Evolutionary conservation across 768 basidiomycete genomes (phyloP), one percentile per base, ranked within the genome.

Genomic region (Lactifluus subvellereus): DNA sequence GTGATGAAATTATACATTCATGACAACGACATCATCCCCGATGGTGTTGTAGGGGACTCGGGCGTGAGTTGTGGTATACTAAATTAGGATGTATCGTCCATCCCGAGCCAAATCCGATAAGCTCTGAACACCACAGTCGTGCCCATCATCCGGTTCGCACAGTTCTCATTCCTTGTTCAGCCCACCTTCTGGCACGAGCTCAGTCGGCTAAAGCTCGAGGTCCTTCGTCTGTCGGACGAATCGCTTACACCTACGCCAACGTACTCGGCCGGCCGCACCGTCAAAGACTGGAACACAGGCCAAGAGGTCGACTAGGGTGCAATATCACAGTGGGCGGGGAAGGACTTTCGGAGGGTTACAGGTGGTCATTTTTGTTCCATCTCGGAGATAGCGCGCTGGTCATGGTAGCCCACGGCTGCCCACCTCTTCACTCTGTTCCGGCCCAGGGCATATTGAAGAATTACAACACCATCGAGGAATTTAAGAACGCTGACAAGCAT

Each of bases 381-480:
- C 27, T 48, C 22, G 3, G 38, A 40, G 38, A 38, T 49, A 42
- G 59, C 18, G 6, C 16, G 14, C 35, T 49, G 61, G 53, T 56
- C 20, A 20, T 47, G 38, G 27, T 22, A 86, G 84, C 54, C 61
- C 74, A 14, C 72, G 38, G 27, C 20, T 86, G 84, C 54, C 61
- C 74, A 14, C 72, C 82, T 1, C 69, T 80, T 7, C 77, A 84
- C 64, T 77, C 85, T 11, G 77, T 85, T 49, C 59, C 74, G 1
- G 80, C 85, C 0, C 72, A 69, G 5, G 97, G 96, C 43, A 77
- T 79, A 9, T 79, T 97, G 70, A 94, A 92, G 80, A 98, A 98
- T 74, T 98, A 84, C 77, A 99, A 98, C 72, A 98, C 96, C 9
- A 89, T 98, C 68, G 94, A 98, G 68, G 94, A 97, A 11, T 98